Base-by-base conservation (phyloP, 345 rosid genomes). In the Passiflora organensis region DNA sequence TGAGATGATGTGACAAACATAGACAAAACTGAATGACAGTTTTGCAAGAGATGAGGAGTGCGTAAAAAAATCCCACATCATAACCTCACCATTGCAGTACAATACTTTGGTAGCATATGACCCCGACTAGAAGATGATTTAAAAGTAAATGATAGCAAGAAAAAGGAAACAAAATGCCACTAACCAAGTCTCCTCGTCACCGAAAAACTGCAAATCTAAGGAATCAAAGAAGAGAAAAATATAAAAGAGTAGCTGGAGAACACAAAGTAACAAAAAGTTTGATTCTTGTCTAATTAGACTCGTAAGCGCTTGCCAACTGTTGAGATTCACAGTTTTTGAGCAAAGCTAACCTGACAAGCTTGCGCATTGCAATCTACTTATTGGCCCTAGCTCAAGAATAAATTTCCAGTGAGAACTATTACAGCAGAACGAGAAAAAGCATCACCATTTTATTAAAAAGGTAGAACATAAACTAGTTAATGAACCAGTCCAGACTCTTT, bases 261-360 rank as follows among this genome's bases (percentile, higher is more conserved):
- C 6, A 36, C 12, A 12, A 5, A 36, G 12, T 12, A 6, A 6
- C 13, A 37, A 37, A 13, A 22, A 57, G 4, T 59, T 13, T 44
- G 19, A 44, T 43, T 16, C 18, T 60, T 41, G 56, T 47, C 56
- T 48, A 53, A 39, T 56, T 24, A 66, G 25, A 20, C 8, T 37
- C 41, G 13, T 6, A 6, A 13, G 13, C 13, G 41, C 13, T 37
- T 37, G 8, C 13, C 42, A n/a, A n/a, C n/a, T n/a, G 17, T 44
- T 17, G 28, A 5, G 5, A 44, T 57, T 16, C 51, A 46, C 44
- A 25, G 25, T 32, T 37, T 13, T 6, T 37, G 8, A 37, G 41
- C 13, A 6, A 37, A 37, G 41, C 13, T 13, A 37, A 37, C 8
- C 13, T 37, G 11, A 37, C 13, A 37, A 6, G 13, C 11, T 37